A percentile compares a stretch with the other conserved stretches of the same genome.
These are phyloP conservation scores for Musa itinerans DNA, from an alignment of 176 grass and related monocot species.

Conservation along the genomic window DNA sequence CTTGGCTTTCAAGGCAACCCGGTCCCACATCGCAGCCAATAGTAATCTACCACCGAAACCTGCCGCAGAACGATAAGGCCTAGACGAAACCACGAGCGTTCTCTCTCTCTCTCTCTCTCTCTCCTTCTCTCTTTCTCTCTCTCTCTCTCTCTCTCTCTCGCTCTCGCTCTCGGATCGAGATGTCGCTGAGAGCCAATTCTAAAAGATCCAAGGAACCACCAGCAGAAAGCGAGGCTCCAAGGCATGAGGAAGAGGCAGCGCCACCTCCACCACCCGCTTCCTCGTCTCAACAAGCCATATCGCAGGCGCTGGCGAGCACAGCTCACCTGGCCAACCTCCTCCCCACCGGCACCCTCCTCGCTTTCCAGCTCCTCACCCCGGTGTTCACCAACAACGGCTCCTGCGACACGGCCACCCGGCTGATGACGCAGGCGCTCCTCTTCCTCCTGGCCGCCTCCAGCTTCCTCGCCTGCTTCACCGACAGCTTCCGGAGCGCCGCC, in stretches of 20 bases:
- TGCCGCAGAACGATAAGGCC: neutral
- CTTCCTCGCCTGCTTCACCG: slow-evolving; percentile 31
- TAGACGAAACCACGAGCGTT: neutral
- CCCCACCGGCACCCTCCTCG: slow-evolving; percentile 71
- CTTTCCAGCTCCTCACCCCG: slow-evolving; percentile 67
- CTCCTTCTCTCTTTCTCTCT: too few species aligned
- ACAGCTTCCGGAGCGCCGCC: slow-evolving; percentile 25
- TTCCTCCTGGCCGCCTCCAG: slow-evolving; percentile 23
- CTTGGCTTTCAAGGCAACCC: neutral
- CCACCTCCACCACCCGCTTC: neutral
- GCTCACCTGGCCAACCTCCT: slow-evolving; percentile 69
- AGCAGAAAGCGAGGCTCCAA: neutral
- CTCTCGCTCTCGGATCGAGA: neutral
- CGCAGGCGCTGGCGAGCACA: slow-evolving; percentile 47
- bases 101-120: neutral
- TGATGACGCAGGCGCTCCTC: slow-evolving; percentile 36
- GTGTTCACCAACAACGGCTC: slow-evolving; percentile 74
- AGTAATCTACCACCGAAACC: too few species aligned
- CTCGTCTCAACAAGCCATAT: slow-evolving; percentile 13
- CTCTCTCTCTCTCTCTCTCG: neutral
- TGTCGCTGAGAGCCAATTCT: neutral
- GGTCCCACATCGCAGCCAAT: neutral
- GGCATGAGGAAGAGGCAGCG: neutral
- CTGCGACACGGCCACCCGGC: slow-evolving; percentile 43
- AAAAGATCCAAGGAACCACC: neutral